phyloP scores from a whole-genome alignment of 495 filamentous ascomycete species.

The Penicillium soppii region DNA sequence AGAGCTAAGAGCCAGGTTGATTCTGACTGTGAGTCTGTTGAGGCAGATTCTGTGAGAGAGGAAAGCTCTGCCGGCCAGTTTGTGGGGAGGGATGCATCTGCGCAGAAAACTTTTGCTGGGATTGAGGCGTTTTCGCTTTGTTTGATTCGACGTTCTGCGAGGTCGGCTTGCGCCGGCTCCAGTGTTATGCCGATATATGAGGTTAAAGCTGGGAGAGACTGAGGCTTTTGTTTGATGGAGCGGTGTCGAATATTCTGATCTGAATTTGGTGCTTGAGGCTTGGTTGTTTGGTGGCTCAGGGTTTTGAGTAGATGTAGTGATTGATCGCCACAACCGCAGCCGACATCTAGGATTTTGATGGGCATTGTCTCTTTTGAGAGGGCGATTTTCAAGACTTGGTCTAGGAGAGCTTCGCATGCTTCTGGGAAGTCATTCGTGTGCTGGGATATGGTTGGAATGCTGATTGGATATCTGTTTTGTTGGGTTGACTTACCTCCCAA shows the following conservation, averaged over 20 bases:
- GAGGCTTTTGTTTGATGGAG: not conserved
- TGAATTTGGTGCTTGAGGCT: not conserved
- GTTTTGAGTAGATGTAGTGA: constrained; percentile 26
- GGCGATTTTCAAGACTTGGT: constrained; percentile 38
- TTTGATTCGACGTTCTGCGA: constrained; percentile 21
- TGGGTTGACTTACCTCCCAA: constrained; percentile 27
- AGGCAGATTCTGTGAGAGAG: not conserved
- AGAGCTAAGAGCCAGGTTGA: constrained; percentile 47
- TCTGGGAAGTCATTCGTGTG: constrained; percentile 32
- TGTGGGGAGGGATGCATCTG: constrained; percentile 30
- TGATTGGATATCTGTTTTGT: not conserved
- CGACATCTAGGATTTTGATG: constrained; percentile 43
- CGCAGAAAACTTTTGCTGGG: constrained; percentile 27
- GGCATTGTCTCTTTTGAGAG: constrained; percentile 17
- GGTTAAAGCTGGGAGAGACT: constrained; percentile 19
- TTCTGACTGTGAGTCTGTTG: not conserved
- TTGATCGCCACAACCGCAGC: constrained; percentile 53
- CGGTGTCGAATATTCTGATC: not conserved
- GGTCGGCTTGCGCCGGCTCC: constrained; percentile 26
- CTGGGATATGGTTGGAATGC: constrained; percentile 12
- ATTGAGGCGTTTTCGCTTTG: not conserved
- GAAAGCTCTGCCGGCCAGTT: constrained; percentile 21
- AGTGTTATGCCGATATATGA: constrained; percentile 47
- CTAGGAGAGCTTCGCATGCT: constrained; percentile 42
- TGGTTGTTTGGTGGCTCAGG: not conserved